Evolutionary conservation across 2,329 filamentous ascomycete genomes (phyloP).

Genomic region (Zymoseptoria crescenta): DNA sequence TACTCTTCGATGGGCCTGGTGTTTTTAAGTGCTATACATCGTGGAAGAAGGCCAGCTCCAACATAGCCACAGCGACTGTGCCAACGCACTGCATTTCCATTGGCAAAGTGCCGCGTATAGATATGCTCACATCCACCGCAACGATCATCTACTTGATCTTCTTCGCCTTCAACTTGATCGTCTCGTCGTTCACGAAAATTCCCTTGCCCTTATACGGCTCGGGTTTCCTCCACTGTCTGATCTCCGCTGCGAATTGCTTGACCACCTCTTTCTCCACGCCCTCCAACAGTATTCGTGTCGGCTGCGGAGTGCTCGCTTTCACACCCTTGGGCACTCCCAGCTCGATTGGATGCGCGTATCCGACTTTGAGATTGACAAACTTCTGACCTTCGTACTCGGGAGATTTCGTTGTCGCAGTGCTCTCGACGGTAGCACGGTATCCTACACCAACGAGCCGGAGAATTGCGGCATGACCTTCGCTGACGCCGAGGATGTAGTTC

Average conservation of each 20-base stretch:
- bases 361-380: constrained; percentile 89
- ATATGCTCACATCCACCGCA: background rate
- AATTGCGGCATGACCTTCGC: constrained; percentile 91
- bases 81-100: background rate
- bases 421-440: constrained; percentile 82
- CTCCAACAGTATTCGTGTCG: constrained; percentile 84
- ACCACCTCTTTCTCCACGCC: constrained; percentile 78
- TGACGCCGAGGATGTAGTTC: constrained; percentile 87
- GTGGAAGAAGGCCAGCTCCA: background rate
- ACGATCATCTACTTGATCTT: constrained; percentile 40
- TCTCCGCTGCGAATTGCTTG: constrained; percentile 83
- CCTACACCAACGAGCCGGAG: constrained; percentile 90
- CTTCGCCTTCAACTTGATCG: constrained; percentile 96
- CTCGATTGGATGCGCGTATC: constrained; percentile 93
- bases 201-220: constrained; percentile 99
- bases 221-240: constrained; percentile 79
- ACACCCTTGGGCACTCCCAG: constrained; percentile 75
- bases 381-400: constrained; percentile 71
- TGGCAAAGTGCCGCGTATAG: background rate
- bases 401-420: constrained; percentile 57
- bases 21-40: background rate
- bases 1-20: background rate
- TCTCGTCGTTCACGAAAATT: constrained; percentile 96
- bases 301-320: constrained; percentile 78
- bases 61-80: background rate